Evolutionary conservation across 2,329 filamentous ascomycete genomes (phyloP).

Genomic region (Ustulina deusta): DNA sequence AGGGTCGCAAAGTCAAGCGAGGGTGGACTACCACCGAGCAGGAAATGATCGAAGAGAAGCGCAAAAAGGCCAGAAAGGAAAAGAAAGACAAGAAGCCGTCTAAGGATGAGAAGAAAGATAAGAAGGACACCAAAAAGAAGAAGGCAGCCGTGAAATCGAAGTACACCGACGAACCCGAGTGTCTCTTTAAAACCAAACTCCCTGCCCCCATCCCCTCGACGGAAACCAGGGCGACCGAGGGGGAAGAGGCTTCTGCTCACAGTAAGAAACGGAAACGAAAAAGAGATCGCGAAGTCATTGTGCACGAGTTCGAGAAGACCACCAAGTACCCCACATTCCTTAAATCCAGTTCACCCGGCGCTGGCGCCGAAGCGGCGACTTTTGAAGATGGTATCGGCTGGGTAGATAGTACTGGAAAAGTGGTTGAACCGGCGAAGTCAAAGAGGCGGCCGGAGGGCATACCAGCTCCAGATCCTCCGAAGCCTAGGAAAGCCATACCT

Average conservation of each 20-base stretch:
- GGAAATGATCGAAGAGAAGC: constrained; percentile 61
- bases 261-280: constrained; percentile 72
- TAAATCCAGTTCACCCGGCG: constrained; percentile 64
- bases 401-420: constrained; percentile 81
- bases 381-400: constrained; percentile 90
- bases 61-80: constrained; percentile 59
- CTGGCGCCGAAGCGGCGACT: constrained; percentile 62
- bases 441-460: constrained; percentile 50
- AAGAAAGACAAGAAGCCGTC: constrained; percentile 53
- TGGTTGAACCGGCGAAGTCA: constrained; percentile 72
- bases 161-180: constrained; percentile 83
- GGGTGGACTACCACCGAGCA: constrained; percentile 83
- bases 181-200: constrained; percentile 85
- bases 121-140: constrained; percentile 65
- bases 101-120: constrained; percentile 59
- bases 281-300: constrained; percentile 69
- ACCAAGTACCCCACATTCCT: constrained; percentile 86
- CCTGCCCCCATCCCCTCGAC: constrained; percentile 63
- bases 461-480: constrained; percentile 43
- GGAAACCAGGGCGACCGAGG: constrained; percentile 56
- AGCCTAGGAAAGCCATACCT: constrained; percentile 31
- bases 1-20: constrained; percentile 83
- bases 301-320: constrained; percentile 92
- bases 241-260: constrained; percentile 58
- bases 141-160: constrained; percentile 75